These are phyloP conservation scores for Desmodesmus armatus DNA, from an alignment of 139 green algal species.

Conservation along the genomic window DNA sequence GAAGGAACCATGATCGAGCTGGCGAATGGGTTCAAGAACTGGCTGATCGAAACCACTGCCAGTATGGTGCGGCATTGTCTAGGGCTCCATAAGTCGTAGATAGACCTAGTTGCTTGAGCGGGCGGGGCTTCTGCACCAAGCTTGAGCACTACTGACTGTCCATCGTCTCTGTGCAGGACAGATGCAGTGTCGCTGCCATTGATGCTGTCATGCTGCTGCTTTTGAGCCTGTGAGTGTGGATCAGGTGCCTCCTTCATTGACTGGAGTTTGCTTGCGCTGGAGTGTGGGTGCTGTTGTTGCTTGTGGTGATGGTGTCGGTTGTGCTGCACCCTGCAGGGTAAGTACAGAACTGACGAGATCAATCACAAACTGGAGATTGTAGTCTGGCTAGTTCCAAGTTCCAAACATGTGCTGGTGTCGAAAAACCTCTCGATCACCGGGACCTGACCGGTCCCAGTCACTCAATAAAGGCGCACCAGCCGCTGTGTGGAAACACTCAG, in stretches of 20 bases:
- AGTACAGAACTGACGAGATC: neutral
- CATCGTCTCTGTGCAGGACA: neutral
- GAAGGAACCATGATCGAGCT: neutral
- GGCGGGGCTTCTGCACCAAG: no score
- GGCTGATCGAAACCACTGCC: constrained; percentile 16
- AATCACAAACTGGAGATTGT: neutral
- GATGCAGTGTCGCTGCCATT: neutral
- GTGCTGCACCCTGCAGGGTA: neutral
- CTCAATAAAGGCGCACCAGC: neutral
- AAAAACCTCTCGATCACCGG: no score
- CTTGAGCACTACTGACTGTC: no score
- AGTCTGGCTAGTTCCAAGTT: neutral
- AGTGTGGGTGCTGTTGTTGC: neutral
- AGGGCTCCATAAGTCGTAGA: no score
- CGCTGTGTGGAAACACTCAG: neutral
- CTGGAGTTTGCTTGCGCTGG: neutral
- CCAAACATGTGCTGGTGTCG: no score
- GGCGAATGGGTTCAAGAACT: constrained; percentile 21
- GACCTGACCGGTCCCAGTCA: neutral
- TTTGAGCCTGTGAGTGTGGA: neutral
- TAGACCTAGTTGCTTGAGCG: no score
- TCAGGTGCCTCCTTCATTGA: neutral
- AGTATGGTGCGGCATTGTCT: no score
- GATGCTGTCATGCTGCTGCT: neutral
- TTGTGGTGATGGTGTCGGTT: neutral